Evolutionary conservation across 1,139 yeast species (phyloP), one percentile per base, ranked within the genome.

Genomic region (Pichia terricola): DNA sequence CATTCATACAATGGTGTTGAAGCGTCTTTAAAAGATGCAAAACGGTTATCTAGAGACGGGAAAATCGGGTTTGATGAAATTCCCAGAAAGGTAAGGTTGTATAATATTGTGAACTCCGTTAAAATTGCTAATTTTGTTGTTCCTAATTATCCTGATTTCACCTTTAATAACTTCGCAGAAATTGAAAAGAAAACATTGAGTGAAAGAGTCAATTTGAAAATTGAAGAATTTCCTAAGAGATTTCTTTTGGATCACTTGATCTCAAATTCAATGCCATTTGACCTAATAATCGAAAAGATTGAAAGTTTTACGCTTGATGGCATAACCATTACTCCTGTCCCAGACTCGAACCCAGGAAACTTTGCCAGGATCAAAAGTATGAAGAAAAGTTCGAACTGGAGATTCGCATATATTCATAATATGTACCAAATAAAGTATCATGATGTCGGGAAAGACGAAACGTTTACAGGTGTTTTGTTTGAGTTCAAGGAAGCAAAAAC

Each of bases 401-500:
- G 38, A 30, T 44, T 26, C 34, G 40, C 44, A 26, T 40, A 42
- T 30, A 30, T 46, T 28, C 36, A 38, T 26, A 33, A 40, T 27
- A 34, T 42, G 38, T 22, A 34, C 5, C 31, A 34, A n/a, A 6
- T 43, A 16, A 34, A 26, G 11, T 44, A 39, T 27, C 34, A 5
- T 3, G 39, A 45, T 39, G 35, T 36, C 6, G 31, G 26, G 26
- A 43, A 42, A 4, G 39, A 40, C 9, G 45, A 41, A 37, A 35
- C 26, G 6, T n/a, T 37, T 26, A 32, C 26, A 6, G 42, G 34
- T 9, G 41, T 44, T 31, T 44, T 46, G 22, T 38, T 44, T 5
- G 49, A 46, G 34, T 46, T 38, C 28, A 44, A 42, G 28, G 47
- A 44, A 40, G 41, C 44, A 5, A 28, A 26, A 16, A 37, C 45